phyloP scores from a whole-genome alignment of 148 eudicot species.

The Hydrangea macrophylla region DNA sequence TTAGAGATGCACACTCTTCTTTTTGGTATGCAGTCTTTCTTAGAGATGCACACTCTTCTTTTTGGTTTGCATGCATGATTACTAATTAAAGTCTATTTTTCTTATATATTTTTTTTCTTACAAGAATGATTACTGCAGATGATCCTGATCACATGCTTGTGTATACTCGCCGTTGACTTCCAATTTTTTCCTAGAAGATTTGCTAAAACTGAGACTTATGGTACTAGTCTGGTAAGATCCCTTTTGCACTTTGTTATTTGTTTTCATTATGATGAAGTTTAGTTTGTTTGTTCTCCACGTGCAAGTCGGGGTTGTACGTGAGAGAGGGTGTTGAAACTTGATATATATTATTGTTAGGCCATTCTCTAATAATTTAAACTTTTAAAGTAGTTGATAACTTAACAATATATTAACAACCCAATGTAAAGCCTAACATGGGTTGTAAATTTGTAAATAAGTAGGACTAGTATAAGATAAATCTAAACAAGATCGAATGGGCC shows the following conservation, averaged over 20 bases:
- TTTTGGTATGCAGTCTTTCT: constrained; percentile 36
- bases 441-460: too few species aligned
- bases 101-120: constrained; percentile 29
- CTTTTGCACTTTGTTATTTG: not conserved
- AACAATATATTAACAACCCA: too few species aligned
- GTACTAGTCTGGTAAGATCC: constrained; percentile 79
- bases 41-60: not conserved
- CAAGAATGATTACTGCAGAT: constrained; percentile 64
- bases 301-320: too few species aligned
- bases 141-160: constrained; percentile 68
- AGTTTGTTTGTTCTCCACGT: too few species aligned
- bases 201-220: constrained; percentile 96
- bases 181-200: constrained; percentile 79
- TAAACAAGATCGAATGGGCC: too few species aligned
- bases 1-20: not conserved
- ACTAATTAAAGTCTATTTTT: constrained; percentile 10
- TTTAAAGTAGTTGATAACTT: too few species aligned
- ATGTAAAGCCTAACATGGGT: too few species aligned
- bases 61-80: not conserved
- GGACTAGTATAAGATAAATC: too few species aligned
- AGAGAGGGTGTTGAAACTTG: too few species aligned
- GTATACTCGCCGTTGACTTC: constrained; percentile 97
- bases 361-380: too few species aligned
- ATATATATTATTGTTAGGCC: too few species aligned
- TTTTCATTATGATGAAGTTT: too few species aligned